Conservation (phyloP, 768 basidiomycete species). For the Tulasnella sp. region DNA sequence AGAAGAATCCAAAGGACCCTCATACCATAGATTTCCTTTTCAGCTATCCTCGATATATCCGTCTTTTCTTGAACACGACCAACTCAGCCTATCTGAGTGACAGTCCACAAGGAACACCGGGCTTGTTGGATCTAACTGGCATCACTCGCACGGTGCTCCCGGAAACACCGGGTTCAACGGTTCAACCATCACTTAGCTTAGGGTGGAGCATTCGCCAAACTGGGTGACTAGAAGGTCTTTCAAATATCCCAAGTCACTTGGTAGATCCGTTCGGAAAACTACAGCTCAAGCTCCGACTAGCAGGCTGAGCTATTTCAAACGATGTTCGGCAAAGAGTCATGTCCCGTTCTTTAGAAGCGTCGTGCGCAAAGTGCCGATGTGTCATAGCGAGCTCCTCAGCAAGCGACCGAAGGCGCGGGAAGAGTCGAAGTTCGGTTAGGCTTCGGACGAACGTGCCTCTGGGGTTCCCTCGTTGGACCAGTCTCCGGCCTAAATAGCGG, state of each 20-base stretch:
- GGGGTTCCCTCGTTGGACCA: not conserved
- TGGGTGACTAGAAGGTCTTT: not conserved
- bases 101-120: too few species aligned
- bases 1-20: too few species aligned
- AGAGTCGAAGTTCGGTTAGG: slow-evolving; percentile 1
- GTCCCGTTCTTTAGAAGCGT: not conserved
- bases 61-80: too few species aligned
- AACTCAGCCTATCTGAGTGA: too few species aligned
- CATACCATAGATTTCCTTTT: too few species aligned
- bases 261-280: not conserved
- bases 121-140: too few species aligned
- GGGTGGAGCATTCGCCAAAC: too few species aligned
- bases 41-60: too few species aligned
- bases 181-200: too few species aligned
- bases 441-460: not conserved
- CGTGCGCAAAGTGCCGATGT: not conserved
- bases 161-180: too few species aligned
- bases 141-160: too few species aligned
- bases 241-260: not conserved
- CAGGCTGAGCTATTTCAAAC: not conserved
- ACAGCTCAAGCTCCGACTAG: not conserved
- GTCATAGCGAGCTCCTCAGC: not conserved
- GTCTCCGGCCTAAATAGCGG: not conserved
- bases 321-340: not conserved
- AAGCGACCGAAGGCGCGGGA: not conserved